Evolutionary conservation across 495 filamentous ascomycete species (phyloP), one percentile per base, ranked within the genome.

Genomic region (Pseudoneurospora amorphoporcata): DNA sequence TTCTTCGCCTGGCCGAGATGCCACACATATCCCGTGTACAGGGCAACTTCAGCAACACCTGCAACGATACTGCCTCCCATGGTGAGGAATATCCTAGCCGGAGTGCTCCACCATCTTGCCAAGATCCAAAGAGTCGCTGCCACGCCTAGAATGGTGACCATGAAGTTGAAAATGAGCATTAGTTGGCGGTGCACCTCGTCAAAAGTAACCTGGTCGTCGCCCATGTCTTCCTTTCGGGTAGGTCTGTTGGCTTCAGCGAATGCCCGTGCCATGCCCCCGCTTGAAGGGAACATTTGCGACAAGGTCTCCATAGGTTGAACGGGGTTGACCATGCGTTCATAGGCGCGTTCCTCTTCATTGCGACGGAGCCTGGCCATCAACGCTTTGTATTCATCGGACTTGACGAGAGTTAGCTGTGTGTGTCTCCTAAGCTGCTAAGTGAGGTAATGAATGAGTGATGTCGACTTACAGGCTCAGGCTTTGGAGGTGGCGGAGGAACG

Each of bases 341-440:
- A 99, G 12, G 87, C 86, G 69, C 90, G 88, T 75, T 89, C 83
- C 83, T 98, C 94, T 77, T 92, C 90, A 76, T 94, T 89, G 65
- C 86, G 86, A 61, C 93, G 92, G 32, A 99, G 90, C 19, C 91
- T 88, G 3, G 89, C 87, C 95, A 98, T 99, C 4, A 95, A 82
- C 8, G 89, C 92, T 81, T 94, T 92, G 83, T 95, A 98, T 84
- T 96, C 93, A 8, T 91, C 83, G 12, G 88, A 91, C 93, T 98
- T 2, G 65, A 47, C 69, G 72, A 79, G 73, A 79, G 76, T 79
- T 29, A 74, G 76, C 71, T 14, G 32, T 29, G 47, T 14, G 32
- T 29, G 47, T 29, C 10, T 7, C 4, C 0, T 19, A 19, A 38
- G n/a, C 14, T 16, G 19, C 32, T 6, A 3, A 29, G 41, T 16